Percentiles rank a stretch among this genome's conserved stretches.
Evolutionary conservation across 2,329 filamentous ascomycete genomes (phyloP).

Genomic region (Clonostachys rosea): DNA sequence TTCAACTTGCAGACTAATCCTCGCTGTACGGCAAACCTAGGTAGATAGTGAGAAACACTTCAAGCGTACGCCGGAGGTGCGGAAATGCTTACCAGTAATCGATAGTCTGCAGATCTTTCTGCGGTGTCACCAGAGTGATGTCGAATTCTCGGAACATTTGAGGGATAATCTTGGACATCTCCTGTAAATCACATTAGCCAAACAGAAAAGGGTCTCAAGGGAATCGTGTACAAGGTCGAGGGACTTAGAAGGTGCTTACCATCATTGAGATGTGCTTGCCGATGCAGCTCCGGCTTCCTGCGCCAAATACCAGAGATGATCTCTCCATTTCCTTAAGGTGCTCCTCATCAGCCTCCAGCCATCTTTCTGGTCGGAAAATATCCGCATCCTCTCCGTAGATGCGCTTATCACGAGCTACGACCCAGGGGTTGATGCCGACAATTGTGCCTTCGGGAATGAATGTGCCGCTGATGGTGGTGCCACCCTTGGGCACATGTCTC

Average conservation of each 20-base stretch:
- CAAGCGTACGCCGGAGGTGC: no score
- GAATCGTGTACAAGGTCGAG: no score
- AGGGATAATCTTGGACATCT: constrained; percentile 16
- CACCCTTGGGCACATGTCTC: constrained; percentile 62
- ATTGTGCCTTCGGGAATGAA: constrained; percentile 66
- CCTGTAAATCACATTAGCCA: constrained; percentile 3
- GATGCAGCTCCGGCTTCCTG: constrained; percentile 45
- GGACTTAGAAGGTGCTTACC: constrained; percentile 1
- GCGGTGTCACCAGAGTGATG: neutral
- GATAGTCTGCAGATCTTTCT: no score
- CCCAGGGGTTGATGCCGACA: constrained; percentile 72
- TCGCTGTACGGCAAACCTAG: no score
- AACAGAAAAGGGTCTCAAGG: no score
- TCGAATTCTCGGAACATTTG: constrained; percentile 8
- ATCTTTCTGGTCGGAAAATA: constrained; percentile 63
- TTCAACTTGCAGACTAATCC: no score
- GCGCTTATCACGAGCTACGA: constrained; percentile 63
- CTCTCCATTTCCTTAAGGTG: constrained; percentile 19
- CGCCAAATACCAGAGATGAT: constrained; percentile 37
- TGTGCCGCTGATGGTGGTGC: constrained; percentile 55
- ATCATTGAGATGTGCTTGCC: constrained; percentile 15
- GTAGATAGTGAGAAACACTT: no score
- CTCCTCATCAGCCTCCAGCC: constrained; percentile 53
- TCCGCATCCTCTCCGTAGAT: constrained; percentile 68
- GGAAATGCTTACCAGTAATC: no score